Evolutionary conservation across 1,139 yeast genomes (phyloP), one percentile per base, ranked within the genome.

Genomic region (Sugiyamaella xylanicola): DNA sequence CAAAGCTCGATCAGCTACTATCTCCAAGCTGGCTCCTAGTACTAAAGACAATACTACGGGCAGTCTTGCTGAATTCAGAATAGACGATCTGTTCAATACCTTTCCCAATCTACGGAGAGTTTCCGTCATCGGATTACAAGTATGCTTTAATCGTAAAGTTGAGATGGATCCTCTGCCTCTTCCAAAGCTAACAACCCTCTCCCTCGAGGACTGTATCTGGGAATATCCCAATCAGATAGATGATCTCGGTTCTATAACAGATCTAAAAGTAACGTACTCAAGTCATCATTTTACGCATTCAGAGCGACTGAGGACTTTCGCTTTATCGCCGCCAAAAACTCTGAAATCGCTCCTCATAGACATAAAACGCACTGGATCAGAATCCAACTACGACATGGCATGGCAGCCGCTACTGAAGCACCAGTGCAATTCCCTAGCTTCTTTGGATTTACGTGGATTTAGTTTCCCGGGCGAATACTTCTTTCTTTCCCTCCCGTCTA

Each of bases 191-290:
- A 48, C 29, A 2, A 40, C 49, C 9, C 55, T 63, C 22, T 36
- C 35, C 17, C 48, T 64, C 40, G 54, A 42, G 40, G 61, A 64
- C 49, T 64, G 68, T 56, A 59, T 56, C 29, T 64, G 68, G 68
- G 61, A 59, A 40, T 64, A 64, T 49, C 68, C 68, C 13, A 56
- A 53, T 44, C 58, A 56, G 13, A 56, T 64, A 3, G 59, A 61
- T 50, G 65, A 63, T 47, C 58, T 64, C 37, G 63, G 63, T 5
- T 58, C 63, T 2, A 56, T 62, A n/a, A 48, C 51, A 16, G 42
- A 47, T 29, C 55, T 63, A 13, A 47, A 48, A 7, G 60, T 64
- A 9, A 51, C 53, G 7, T 63, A 60, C 46, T 57, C 65, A 3
- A 60, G 56, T 21, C 50, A 56, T 45, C 56, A 60, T 39, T 62